Evolutionary conservation across 345 rosid species (phyloP).

Genomic region (Sonneratia caseolaris): DNA sequence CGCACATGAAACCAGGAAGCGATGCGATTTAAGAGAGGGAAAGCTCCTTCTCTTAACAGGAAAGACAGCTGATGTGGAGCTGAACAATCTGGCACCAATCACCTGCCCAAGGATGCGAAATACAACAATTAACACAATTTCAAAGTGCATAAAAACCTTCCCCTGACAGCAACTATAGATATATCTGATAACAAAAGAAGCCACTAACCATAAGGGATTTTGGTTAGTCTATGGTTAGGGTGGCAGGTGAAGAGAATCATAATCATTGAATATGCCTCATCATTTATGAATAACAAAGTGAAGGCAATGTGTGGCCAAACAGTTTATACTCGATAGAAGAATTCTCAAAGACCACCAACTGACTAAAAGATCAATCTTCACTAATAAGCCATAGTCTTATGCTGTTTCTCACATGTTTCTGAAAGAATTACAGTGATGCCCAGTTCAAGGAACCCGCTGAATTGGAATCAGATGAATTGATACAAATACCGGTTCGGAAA

Average conservation of each 20-base stretch:
- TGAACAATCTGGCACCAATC: constrained; percentile 17
- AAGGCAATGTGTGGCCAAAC: no score
- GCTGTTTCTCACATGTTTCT: neutral
- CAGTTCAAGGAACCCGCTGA: no score
- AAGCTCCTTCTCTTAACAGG: constrained; percentile 21
- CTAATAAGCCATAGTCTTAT: neutral
- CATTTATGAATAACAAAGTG: no score
- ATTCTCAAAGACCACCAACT: neutral
- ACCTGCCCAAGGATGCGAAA: constrained; percentile 21
- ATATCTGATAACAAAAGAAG: neutral
- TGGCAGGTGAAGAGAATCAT: neutral
- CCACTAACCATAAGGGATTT: neutral
- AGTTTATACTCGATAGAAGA: no score
- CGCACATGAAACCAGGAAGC: constrained; percentile 30
- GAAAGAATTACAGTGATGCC: neutral
- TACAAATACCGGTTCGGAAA: neutral
- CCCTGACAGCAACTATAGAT: neutral
- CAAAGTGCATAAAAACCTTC: neutral
- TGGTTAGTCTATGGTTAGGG: neutral
- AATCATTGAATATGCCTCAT: neutral
- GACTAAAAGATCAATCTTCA: neutral
- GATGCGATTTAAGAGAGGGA: constrained; percentile 26
- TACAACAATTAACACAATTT: neutral
- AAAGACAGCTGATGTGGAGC: constrained; percentile 23
- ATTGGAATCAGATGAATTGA: neutral